Base-by-base conservation (phyloP, 202 grass and related monocot species). In the Zizania palustris region DNA sequence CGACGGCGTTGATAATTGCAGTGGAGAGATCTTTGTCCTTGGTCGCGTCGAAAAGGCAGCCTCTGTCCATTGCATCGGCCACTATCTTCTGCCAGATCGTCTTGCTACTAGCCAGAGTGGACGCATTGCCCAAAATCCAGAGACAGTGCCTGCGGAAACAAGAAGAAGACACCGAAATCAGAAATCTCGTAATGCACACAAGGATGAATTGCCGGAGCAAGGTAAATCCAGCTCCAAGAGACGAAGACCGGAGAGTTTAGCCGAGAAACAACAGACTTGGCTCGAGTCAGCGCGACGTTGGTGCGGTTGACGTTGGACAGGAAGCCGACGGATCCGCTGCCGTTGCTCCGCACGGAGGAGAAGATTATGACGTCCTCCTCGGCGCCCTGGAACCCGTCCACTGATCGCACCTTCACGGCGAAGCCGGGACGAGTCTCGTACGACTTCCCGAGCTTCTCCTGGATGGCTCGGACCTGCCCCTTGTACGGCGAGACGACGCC, bases 401-500 rank as follows among this genome's bases (percentile, higher is more conserved):
- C 82, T 2, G 91, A 88, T 15, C 85, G 69, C 5, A 90, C 91
- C 75, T 90, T 90, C 78, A 93, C 78, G 1, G 85, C 73, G 87
- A 93, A 90, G 6, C n/a, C 33, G 0, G 9, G 13, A 28, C 74
- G 73, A 70, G 4, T 36, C n/a, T 69, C 82, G 40, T 87, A 93
- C 33, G 9, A 57, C 54, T 11, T 80, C 4, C 76, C 84, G 1
- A 93, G 71, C 80, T 90, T 90, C 60, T 90, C 85, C 71, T 90
- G 60, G 59, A 93, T 83, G 49, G 85, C 81, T 5, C 67, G 75
- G n/a, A 97, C 90, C 84, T 97, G 93, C 9, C 88, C 88, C 16
- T 88, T 83, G 84, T 97, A 93, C 15, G 86, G 88, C 15, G 87
- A 97, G 49, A 97, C 90, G 1, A 97, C 71, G 21, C 90, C 93